These are phyloP conservation scores for Gaeumannomyces sp. DNA, from an alignment of 2,329 filamentous ascomycete genomes.

Conservation along the genomic window DNA sequence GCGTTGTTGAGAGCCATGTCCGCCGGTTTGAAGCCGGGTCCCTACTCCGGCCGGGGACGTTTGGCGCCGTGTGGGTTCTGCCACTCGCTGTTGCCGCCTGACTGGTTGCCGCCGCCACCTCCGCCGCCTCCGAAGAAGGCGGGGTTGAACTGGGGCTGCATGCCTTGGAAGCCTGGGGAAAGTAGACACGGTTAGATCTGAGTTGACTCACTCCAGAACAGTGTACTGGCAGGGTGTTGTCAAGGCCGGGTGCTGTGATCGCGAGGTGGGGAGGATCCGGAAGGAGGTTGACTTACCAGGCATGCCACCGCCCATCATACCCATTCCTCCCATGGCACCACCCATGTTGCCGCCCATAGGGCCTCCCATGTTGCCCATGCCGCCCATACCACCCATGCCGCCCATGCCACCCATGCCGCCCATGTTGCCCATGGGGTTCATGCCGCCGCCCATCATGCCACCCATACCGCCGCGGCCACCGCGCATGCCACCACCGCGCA, in stretches of 20 bases:
- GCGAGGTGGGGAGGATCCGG: not conserved
- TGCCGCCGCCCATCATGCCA: slow-evolving; percentile 42
- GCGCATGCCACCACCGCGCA: slow-evolving; percentile 48
- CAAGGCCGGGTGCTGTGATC: not conserved
- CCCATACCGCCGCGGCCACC: slow-evolving; percentile 36
- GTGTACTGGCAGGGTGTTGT: too few relatives aligned
- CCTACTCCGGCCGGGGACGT: slow-evolving; percentile 65
- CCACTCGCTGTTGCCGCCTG: slow-evolving; percentile 48
- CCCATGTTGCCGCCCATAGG: slow-evolving; percentile 40
- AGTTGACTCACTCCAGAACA: too few relatives aligned
- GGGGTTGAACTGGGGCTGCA: slow-evolving; percentile 66
- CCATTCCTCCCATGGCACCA: slow-evolving; percentile 34
- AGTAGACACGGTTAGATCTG: not conserved
- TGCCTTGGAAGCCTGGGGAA: slow-evolving; percentile 57
- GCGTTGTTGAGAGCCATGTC: not conserved
- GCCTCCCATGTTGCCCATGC: slow-evolving; percentile 41
- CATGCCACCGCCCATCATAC: slow-evolving; percentile 48
- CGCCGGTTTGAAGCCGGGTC: slow-evolving; percentile 1
- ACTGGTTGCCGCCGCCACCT: slow-evolving; percentile 29
- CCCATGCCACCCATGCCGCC: slow-evolving; percentile 31
- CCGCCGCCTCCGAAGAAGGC: slow-evolving; percentile 59
- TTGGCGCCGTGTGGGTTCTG: slow-evolving; percentile 81
- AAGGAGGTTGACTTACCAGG: slow-evolving; percentile 41
- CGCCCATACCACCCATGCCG: slow-evolving; percentile 33
- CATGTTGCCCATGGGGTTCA: slow-evolving; percentile 35